Percentiles rank a stretch among this genome's conserved stretches.
These are phyloP conservation scores for Phytophthora fragariaefolia DNA, from an alignment of 352 stramenopile genomes.

Conservation along the genomic window DNA sequence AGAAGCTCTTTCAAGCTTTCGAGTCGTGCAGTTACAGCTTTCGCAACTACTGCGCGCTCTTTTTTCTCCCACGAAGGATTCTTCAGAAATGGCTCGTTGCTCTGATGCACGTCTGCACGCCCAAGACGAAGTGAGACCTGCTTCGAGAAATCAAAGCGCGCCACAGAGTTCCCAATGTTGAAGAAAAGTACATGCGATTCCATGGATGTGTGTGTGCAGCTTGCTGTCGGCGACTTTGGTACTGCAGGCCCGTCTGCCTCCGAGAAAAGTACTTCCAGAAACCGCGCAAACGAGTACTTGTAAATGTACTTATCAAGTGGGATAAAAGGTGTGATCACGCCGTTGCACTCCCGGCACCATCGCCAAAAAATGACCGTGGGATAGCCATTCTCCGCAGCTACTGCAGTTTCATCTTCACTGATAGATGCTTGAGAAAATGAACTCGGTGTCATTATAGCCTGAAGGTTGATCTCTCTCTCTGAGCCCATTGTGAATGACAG, in stretches of 20 bases:
- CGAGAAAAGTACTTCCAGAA: conserved; percentile 97
- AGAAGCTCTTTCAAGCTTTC: conserved; percentile 47
- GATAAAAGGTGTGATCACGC: conserved; percentile 93
- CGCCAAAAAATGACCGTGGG: conserved; percentile 95
- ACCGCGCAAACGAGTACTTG: conserved; percentile 98
- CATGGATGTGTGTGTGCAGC: conserved; percentile 57
- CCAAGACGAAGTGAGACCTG: conserved; percentile 50
- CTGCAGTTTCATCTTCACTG: conserved; percentile 32
- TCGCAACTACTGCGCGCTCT: conserved; percentile 37
- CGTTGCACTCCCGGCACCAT: conserved; percentile 95
- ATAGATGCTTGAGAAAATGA: conserved; percentile 31
- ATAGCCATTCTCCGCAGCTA: conserved; percentile 35
- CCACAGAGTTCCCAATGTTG: conserved; percentile 76
- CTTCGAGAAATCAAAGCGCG: conserved; percentile 68
- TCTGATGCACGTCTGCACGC: conserved; percentile 23
- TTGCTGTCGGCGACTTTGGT: conserved; percentile 13
- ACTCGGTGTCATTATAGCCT: conserved; percentile 49
- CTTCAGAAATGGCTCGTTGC: conserved; percentile 2
- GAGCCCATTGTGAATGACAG: conserved; percentile 38
- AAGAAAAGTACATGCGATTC: conserved; percentile 84
- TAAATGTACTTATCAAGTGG: conserved; percentile 92
- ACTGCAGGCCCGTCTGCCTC: conserved; percentile 52
- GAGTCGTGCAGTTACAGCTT: conserved; percentile 38
- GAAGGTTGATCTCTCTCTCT: conserved; percentile 54
- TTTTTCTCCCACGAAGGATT: conserved; percentile 24